Evolutionary conservation across 1,139 yeast species (phyloP), one percentile per base, ranked within the genome.

Genomic region (Kurtzmaniella quercitrusa): DNA sequence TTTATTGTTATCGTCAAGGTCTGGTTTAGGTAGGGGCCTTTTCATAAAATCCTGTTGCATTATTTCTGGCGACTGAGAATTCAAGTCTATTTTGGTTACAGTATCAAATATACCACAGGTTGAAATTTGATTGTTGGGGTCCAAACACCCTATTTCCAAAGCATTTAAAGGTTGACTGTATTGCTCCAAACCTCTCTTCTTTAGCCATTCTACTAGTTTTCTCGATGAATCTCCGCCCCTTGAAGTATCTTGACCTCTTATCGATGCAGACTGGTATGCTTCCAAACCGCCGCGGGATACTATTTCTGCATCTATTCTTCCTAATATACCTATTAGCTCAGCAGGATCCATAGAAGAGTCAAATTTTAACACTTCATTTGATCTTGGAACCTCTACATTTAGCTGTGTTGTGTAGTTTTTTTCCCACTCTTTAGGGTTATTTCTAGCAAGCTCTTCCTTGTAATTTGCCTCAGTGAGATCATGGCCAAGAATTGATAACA

Each of bases 161-260:
- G 95, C 86, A 16, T 50, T 60, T 18, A 51, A 53, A 9, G 56
- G 45, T 10, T 43, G 43, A 12, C 31, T 43, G 33, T 1, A 41
- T 34, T 9, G 43, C 38, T 39, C 53, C 51, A 37, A 31, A 17
- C 38, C 38, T 11, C 41, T 12, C n/a, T 19, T 7, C 50, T 46
- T 63, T 14, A 88, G 60, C 96, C 96, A 90, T 45, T 78, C 75
- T 2, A 87, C 71, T 39, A 89, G 63, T 47, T 78, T 67, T 52
- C 84, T 86, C 1, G 96, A 89, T 0, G 96, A 87, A 60, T 91
- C 98, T 2, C 96, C 96, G 0, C 98, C 98, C 49, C 98, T 65
- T 40, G 74, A 73, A 1, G 65, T 63, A 47, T 80, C 79, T 55
- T 91, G 98, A 0, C 98, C 98, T 41, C 82, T 79, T 1, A 86